Evolutionary conservation across 2,329 filamentous ascomycete species (phyloP).

Genomic region (Pseudogymnoascus sp.): DNA sequence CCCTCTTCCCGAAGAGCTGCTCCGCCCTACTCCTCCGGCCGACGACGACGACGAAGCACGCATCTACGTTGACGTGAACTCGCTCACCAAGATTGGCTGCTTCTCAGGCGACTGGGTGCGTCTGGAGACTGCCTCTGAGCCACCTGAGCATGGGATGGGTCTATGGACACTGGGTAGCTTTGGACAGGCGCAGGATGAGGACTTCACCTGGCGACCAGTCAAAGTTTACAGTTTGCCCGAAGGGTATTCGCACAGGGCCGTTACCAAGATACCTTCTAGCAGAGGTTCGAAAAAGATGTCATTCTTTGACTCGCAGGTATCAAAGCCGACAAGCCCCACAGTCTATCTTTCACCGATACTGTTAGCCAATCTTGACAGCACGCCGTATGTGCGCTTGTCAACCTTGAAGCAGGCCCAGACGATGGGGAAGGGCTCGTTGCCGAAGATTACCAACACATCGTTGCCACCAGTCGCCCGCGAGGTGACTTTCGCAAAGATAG

Average conservation of each 20-base stretch:
- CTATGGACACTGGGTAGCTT: conserved; percentile 62
- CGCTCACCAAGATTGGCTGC: conserved; percentile 81
- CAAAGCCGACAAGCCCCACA: conserved; percentile 48
- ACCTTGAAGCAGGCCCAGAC: conserved; percentile 48
- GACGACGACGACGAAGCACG: conserved; percentile 83
- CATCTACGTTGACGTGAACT: conserved; percentile 82
- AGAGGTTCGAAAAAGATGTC: conserved; percentile 47
- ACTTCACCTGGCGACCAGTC: conserved; percentile 68
- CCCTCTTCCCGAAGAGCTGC: conserved; percentile 64
- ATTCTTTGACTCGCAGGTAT: conserved; percentile 62
- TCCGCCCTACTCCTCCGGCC: conserved; percentile 71
- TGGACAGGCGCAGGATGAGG: conserved; percentile 53
- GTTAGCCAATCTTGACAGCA: conserved; percentile 73
- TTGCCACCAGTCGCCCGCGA: conserved; percentile 59
- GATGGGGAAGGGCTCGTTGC: conserved; percentile 45
- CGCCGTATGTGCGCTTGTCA: conserved; percentile 71
- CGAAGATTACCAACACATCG: conserved; percentile 47
- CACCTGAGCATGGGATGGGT: conserved; percentile 54
- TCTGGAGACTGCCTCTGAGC: conserved; percentile 69
- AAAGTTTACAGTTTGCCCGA: conserved; percentile 86
- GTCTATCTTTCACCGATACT: conserved; percentile 80
- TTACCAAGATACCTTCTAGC: conserved; percentile 53
- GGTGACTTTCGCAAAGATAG: conserved; percentile 80
- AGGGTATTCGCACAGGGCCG: conserved; percentile 53
- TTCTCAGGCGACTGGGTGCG: conserved; percentile 97